Conservation (phyloP, 108 stramenopile species). For the Fragilaria radians region DNA sequence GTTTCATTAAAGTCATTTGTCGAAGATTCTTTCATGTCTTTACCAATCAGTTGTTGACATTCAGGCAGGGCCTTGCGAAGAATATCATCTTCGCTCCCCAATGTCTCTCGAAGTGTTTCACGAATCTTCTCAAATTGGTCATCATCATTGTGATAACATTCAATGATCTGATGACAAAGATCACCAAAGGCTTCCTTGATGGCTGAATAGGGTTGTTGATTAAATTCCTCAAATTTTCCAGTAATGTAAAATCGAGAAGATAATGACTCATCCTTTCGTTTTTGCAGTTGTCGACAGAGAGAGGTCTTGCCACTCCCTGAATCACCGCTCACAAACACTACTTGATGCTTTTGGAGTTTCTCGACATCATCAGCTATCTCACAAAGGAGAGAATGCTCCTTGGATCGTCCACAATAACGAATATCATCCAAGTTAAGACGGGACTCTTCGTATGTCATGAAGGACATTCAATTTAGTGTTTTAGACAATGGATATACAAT, state of each 20-base stretch:
- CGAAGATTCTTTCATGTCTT: not conserved
- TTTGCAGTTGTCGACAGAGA: not conserved
- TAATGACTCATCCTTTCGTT: no score
- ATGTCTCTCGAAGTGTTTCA: not conserved
- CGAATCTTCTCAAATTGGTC: no score
- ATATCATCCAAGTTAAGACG: not conserved
- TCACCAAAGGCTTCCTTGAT: not conserved
- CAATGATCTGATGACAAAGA: not conserved
- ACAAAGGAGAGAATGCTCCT: not conserved
- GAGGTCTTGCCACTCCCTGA: not conserved
- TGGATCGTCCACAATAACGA: not conserved
- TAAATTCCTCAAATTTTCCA: not conserved
- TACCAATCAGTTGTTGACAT: not conserved
- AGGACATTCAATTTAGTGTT: no score
- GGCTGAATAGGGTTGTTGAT: not conserved
- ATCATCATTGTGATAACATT: no score
- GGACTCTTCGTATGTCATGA: no score
- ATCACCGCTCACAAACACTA: not conserved
- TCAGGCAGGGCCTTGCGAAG: not conserved
- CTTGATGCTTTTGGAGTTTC: not conserved
- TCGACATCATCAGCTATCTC: not conserved
- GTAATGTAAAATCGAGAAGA: conserved; percentile 1
- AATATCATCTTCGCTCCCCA: not conserved
- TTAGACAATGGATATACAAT: no score
- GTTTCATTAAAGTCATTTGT: not conserved